These are phyloP conservation scores for Gossypium gossypioides DNA, from an alignment of 441 rosid genomes.

Conservation along the genomic window DNA sequence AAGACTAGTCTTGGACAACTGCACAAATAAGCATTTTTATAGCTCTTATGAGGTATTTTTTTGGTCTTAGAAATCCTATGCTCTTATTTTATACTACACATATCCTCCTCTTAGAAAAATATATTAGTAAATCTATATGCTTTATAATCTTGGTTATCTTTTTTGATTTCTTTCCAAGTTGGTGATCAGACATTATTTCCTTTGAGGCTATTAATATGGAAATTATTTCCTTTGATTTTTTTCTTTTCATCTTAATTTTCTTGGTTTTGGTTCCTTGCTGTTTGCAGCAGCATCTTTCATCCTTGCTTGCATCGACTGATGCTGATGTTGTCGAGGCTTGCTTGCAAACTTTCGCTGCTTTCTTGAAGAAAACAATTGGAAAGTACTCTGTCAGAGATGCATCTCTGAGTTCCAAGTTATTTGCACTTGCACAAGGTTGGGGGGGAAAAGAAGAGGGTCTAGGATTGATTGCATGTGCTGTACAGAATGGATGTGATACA, in stretches of 20 bases:
- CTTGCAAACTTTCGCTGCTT: constrained; percentile 79
- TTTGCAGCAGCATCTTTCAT: constrained; percentile 92
- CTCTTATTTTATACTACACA: background rate
- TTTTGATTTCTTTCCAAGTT: background rate
- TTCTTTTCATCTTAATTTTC: constrained; percentile 14
- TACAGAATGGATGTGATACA: constrained; percentile 55
- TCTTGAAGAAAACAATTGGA: constrained; percentile 75
- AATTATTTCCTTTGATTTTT: background rate
- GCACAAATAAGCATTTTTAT: constrained; percentile 87
- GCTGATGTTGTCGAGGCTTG: constrained; percentile 93
- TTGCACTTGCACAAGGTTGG: constrained; percentile 99
- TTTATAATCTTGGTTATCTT: background rate
- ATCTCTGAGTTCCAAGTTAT: constrained; percentile 66
- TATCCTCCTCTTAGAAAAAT: background rate
- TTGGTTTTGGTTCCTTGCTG: constrained; percentile 18
- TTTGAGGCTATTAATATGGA: background rate
- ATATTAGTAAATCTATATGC: background rate
- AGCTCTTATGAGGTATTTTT: constrained; percentile 80
- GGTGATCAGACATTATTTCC: background rate
- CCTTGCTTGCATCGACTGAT: constrained; percentile 88
- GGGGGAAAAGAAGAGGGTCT: constrained; percentile 99
- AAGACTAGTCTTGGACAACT: constrained; percentile 84
- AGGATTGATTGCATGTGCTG: constrained; percentile 73
- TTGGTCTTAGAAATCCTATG: background rate
- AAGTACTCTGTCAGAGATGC: constrained; percentile 73